Base-by-base conservation (phyloP, 148 eudicot genomes). In the Silene latifolia region DNA sequence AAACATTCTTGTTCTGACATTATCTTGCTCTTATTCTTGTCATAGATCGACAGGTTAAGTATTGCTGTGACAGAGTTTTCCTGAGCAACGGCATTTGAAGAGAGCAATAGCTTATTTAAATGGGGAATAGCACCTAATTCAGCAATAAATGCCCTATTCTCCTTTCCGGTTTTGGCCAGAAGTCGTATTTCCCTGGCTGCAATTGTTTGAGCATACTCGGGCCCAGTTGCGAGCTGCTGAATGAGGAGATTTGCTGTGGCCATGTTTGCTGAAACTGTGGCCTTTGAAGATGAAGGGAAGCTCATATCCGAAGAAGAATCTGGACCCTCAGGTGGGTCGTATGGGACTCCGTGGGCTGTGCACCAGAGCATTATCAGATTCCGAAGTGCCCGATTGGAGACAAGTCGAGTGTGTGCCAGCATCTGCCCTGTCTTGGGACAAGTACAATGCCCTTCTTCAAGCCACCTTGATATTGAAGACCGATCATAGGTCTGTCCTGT, bases 21-120 rank as follows among this genome's bases (percentile, higher is more conserved):
- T 32, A 93, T 91, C 60, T 59, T 74, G 58, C 83, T 57, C 66
- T 91, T 93, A 54, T 91, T 93, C 84, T 87, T 87, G 53, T 86
- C 95, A 63, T 86, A 81, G 23, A 93, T 93, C 0, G 98, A 93
- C 14, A 93, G 66, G 76, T 93, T 93, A 6, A 93, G 85, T 78
- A 93, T 80, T 17, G 98, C 98, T 4, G 98, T 93, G 39, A 93
- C 98, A 2, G 98, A 89, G 71, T 91, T 91, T 83, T 93, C 98
- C 71, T 93, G 98, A 67, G 97, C 92, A 72, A 83, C 78, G 9
- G 88, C 82, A 73, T 87, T 86, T 0, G 62, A 24, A 19, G 95
- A 91, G 1, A 75, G 72, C 64, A 93, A 85, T 39, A 93, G 82
- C 76, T 20, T 80, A 74, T 86, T 87, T 57, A 93, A 80, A 76